Evolutionary conservation across 2,329 filamentous ascomycete genomes (phyloP).

Genomic region (Epichloe scottii): DNA sequence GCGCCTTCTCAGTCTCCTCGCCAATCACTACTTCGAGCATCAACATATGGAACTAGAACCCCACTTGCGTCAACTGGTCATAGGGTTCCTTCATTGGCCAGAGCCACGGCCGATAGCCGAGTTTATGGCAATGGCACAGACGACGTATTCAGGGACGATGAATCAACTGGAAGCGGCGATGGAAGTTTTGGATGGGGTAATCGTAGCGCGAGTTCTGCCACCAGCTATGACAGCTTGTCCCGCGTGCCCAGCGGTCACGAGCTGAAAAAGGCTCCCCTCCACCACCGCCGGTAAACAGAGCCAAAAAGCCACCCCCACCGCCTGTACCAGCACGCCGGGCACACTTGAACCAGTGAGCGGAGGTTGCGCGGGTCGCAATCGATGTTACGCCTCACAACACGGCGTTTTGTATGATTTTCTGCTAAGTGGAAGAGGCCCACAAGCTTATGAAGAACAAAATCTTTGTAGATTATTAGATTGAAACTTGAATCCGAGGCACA

Average conservation of each 20-base stretch:
- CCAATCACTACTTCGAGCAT: not conserved
- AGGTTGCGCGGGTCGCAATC: not conserved
- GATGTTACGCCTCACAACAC: not conserved
- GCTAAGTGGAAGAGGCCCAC: too few species aligned
- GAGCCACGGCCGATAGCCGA: conserved; percentile 26
- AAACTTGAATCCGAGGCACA: not conserved
- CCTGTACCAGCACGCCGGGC: conserved; percentile 21
- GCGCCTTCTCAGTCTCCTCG: conserved; percentile 17
- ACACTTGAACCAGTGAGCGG: conserved; percentile 10
- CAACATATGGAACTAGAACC: conserved; percentile 3
- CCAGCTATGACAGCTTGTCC: conserved; percentile 39
- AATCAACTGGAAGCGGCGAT: conserved; percentile 36
- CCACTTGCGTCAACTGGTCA: conserved; percentile 9
- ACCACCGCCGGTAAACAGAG: conserved; percentile 36
- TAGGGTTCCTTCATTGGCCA: conserved; percentile 29
- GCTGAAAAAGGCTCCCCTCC: conserved; percentile 44
- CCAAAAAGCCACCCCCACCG: conserved; percentile 25
- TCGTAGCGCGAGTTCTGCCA: conserved; percentile 41
- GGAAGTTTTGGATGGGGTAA: conserved; percentile 39
- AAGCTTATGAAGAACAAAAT: not conserved
- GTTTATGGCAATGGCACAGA: conserved; percentile 19
- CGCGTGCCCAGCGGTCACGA: conserved; percentile 10
- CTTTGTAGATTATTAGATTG: not conserved
- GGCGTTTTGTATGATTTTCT: not conserved
- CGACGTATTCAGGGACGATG: conserved; percentile 38